phyloP scores from a whole-genome alignment of 129 eudicot species.

The Sambucus nigra region DNA sequence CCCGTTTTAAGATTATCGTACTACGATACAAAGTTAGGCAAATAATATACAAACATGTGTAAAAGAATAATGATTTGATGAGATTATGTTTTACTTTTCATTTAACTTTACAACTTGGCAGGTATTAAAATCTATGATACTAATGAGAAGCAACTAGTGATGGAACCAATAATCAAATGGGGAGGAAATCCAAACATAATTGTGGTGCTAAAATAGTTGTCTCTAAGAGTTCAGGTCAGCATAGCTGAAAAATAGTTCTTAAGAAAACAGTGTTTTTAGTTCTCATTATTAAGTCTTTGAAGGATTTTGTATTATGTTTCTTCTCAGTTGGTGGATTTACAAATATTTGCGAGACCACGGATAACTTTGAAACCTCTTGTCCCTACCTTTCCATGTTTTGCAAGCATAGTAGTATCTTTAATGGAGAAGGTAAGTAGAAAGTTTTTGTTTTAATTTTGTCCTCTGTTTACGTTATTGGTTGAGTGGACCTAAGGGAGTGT shows the following conservation, averaged over 20 bases:
- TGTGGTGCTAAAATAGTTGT: constrained; percentile 32
- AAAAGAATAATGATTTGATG: not conserved
- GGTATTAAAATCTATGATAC: constrained; percentile 75
- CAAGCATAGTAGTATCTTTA: constrained; percentile 55
- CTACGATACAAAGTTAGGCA: not conserved
- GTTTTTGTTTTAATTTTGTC: not conserved
- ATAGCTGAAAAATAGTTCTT: constrained; percentile 10
- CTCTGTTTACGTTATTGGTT: too few species aligned
- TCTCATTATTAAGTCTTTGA: too few species aligned
- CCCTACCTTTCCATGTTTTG: constrained; percentile 74
- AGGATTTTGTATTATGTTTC: constrained; percentile 2
- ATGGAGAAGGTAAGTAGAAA: constrained; percentile 61
- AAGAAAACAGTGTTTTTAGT: not conserved
- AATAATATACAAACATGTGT: too few species aligned
- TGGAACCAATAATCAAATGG: constrained; percentile 90
- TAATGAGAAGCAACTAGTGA: constrained; percentile 67
- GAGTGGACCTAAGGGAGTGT: too few species aligned
- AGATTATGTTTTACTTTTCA: not conserved
- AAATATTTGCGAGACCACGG: constrained; percentile 62
- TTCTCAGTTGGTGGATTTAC: constrained; percentile 76
- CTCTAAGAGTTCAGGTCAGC: constrained; percentile 53
- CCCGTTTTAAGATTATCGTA: too few species aligned
- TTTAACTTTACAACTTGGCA: constrained; percentile 13
- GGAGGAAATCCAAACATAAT: constrained; percentile 85
- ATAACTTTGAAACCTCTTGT: constrained; percentile 75